Conservation (phyloP, 176 grass and related monocot species). For the Rhynchospora tenuis region DNA sequence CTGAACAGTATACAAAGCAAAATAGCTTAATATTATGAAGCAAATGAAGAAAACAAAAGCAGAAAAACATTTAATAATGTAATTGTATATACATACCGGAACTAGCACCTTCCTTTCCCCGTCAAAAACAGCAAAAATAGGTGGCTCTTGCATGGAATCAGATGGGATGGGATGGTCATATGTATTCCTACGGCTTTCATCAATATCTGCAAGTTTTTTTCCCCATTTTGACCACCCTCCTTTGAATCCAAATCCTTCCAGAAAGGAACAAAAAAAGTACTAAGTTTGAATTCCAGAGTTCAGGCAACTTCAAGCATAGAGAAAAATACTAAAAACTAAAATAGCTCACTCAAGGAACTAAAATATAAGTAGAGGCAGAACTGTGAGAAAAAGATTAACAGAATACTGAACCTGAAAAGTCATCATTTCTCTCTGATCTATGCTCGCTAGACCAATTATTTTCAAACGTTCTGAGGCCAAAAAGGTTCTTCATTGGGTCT, state of each 20-base stretch:
- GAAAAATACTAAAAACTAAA: background rate
- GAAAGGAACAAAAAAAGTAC: background rate
- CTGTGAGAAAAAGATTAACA: background rate
- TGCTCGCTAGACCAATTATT: conserved; percentile 42
- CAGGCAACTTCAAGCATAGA: background rate
- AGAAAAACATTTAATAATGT: background rate
- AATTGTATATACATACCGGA: conserved; percentile 44
- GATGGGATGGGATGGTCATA: conserved; percentile 52
- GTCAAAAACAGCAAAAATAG: conserved; percentile 47
- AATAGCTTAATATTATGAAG: background rate
- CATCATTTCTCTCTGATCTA: conserved; percentile 50
- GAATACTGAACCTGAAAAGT: conserved; percentile 53
- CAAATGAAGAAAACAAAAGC: background rate
- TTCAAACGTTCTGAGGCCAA: conserved; percentile 41
- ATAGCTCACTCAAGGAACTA: background rate
- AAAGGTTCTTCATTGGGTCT: conserved; percentile 48
- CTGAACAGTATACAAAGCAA: background rate
- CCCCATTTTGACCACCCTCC: conserved; percentile 38
- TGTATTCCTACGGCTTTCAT: conserved; percentile 65
- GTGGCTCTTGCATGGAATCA: conserved; percentile 41
- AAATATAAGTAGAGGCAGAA: background rate
- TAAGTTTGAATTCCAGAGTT: background rate
- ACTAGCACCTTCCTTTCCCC: conserved; percentile 58
- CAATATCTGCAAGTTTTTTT: conserved; percentile 50
- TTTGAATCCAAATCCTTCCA: conserved; percentile 44